Base-by-base conservation (phyloP, 495 filamentous ascomycete genomes). In the Talaromyces adpressus region DNA sequence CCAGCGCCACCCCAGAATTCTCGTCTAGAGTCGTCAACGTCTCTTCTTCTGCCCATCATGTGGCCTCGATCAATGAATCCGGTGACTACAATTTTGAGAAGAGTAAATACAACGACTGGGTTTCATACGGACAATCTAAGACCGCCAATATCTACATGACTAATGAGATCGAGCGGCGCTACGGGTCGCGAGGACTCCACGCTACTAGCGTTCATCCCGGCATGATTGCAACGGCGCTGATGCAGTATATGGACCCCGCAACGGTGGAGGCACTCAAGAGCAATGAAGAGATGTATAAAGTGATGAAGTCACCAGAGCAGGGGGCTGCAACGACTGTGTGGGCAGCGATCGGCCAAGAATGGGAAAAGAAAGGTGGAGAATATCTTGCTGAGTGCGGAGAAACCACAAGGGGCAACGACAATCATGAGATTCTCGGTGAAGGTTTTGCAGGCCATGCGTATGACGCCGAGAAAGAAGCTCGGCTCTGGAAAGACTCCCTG, bases 81-180 rank as follows among this genome's bases (percentile, higher is more conserved):
- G 59, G 57, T 64, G 62, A 72, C 14, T 64, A 71, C 39, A 64
- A 67, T 9, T 62, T 63, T 34, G 47, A 65, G 34, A 67, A 69
- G 18, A 70, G 70, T 6, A 71, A 65, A 8, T 83, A 83, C 56
- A 65, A 72, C 7, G 67, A 67, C 1, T 68, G 70, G 69, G 32
- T 60, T 0, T 73, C 76, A 4, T 79, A 81, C 63, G 69, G 62
- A 3, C 69, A 77, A 41, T 70, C 67, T 14, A 81, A 80, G 64
- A 67, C 66, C 0, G 76, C 75, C 0, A 75, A 68, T 63, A 66
- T 78, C 16, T 79, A 73, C 63, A 79, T 72, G 68, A 72, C 77
- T 2, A 81, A 76, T 49, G 70, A 82, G 62, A 75, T 83, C 16
- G 75, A 80, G 11, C 74, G 78, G 25, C 72, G 68, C 0, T 81